phyloP scores from a whole-genome alignment of 768 basidiomycete genomes.

The Mycena albidolilacea region DNA sequence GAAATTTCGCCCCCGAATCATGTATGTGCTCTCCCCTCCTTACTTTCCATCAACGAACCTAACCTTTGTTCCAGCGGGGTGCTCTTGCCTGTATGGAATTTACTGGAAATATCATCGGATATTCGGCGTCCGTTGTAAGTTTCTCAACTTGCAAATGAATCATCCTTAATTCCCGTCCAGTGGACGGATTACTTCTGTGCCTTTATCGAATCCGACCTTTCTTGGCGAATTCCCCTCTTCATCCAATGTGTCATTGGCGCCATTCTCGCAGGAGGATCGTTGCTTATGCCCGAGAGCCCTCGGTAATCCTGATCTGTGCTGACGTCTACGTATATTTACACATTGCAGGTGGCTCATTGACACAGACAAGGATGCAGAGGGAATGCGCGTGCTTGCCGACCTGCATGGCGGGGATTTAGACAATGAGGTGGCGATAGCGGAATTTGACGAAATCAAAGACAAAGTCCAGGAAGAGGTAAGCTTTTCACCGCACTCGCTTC shows the following conservation, averaged over 20 bases:
- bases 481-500: background rate
- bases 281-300: constrained; percentile 93
- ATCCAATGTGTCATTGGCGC: constrained; percentile 90
- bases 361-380: constrained; percentile 85
- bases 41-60: background rate
- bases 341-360: constrained; percentile 89
- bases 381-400: constrained; percentile 89
- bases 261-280: constrained; percentile 83
- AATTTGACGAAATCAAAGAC: constrained; percentile 92
- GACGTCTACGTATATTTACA: background rate
- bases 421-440: constrained; percentile 78
- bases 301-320: constrained; percentile 58
- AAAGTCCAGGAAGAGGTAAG: constrained; percentile 79
- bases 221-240: constrained; percentile 94
- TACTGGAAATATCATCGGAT: constrained; percentile 93
- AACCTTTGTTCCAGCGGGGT: constrained; percentile 72
- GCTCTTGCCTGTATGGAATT: constrained; percentile 96
- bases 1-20: constrained; percentile 96
- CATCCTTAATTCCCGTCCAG: constrained; percentile 52
- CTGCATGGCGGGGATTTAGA: constrained; percentile 87
- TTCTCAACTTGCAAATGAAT: constrained; percentile 17
- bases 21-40: constrained; percentile 57
- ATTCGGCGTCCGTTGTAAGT: constrained; percentile 90
- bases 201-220: constrained; percentile 85
- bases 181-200: constrained; percentile 97